Evolutionary conservation across 768 basidiomycete species (phyloP).

Genomic region (Amanita molliuscula): DNA sequence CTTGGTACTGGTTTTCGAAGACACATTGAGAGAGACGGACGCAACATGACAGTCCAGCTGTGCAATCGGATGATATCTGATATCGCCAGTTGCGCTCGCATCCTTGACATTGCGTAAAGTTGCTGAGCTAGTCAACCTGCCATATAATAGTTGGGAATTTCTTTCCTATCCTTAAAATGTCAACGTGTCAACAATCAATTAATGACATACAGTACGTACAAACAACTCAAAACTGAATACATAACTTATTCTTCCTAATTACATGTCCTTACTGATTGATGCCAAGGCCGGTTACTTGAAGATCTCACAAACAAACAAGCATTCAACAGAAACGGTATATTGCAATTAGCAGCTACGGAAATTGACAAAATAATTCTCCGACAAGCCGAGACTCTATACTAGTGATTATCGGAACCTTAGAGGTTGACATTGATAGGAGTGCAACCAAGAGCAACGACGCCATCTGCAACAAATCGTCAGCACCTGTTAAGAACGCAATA

Average conservation of each 20-base stretch:
- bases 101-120: too few species aligned
- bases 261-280: too few species aligned
- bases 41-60: not conserved
- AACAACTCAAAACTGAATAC: too few species aligned
- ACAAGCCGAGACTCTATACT: not conserved
- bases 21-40: not conserved
- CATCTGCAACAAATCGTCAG: constrained; percentile 10
- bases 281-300: too few species aligned
- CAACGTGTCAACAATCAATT: too few species aligned
- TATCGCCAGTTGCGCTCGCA: too few species aligned
- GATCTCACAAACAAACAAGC: not conserved
- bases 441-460: constrained; percentile 18
- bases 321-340: not conserved
- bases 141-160: too few species aligned
- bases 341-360: not conserved
- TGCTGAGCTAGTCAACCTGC: too few species aligned
- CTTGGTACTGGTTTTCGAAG: not conserved
- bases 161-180: too few species aligned
- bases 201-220: too few species aligned
- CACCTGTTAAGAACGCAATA: not conserved
- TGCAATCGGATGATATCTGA: too few species aligned
- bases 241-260: too few species aligned
- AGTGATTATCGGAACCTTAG: constrained; percentile 3
- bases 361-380: not conserved
- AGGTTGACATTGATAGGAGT: constrained; percentile 18